Base-by-base conservation (phyloP, 148 eudicot genomes). In the Chenopodium album region DNA sequence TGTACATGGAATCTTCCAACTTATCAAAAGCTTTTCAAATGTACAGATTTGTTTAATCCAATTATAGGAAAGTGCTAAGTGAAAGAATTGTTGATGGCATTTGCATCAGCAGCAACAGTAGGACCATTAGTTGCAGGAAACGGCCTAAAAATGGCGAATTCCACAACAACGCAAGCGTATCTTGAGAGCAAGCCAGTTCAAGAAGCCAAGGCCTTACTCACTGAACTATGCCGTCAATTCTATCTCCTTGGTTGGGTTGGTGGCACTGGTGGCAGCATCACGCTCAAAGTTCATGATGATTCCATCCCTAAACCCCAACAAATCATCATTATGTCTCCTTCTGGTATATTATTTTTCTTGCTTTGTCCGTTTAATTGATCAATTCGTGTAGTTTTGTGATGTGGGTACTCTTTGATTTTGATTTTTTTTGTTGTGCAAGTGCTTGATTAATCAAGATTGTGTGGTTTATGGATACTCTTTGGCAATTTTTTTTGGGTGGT, bases 251-350 rank as follows among this genome's bases (percentile, higher is more conserved):
- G 99, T 67, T 96, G 99, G 99, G 99, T 96, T 63, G 92, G 95
- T 64, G 99, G 99, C 62, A 96, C 99, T 37, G 98, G 99, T 44
- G 99, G 99, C 65, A 96, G 99, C 83, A 90, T 96, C 90, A 92
- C 99, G 34, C 77, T 92, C 82, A 96, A 94, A 84, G 98, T 93
- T 73, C 99, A 93, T 31, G 99, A 95, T 75, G 94, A 93, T 54
- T 85, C 91, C 14, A 75, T 95, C 41, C 97, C 98, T 48, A 91
- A 91, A 82, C 80, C 93, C 46, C 84, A 95, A 8, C 99, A 95
- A 73, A 92, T 93, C 87, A 86, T 95, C 73, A 82, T 95, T 90
- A 95, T 95, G 97, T 93, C 99, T 60, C 98, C 98, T 78, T 95
- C 99, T 82, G 99, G 99, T 95, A 76, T 16, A 17, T 12, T 56